Evolutionary conservation across 2,329 filamentous ascomycete species (phyloP).

Genomic region (Fusarium sp.): DNA sequence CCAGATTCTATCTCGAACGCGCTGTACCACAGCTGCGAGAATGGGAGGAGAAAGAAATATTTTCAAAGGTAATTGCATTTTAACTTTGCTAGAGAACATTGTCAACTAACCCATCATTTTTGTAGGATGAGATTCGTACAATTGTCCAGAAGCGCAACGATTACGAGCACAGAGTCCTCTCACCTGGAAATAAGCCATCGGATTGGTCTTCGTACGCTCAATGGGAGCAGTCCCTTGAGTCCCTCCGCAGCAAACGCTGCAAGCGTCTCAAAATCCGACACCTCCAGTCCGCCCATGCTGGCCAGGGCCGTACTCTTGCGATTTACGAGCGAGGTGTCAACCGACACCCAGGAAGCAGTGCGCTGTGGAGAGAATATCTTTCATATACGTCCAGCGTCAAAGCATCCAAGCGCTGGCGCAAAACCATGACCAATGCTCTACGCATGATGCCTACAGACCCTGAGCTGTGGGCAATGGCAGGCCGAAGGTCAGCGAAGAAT

Average conservation of each 20-base stretch:
- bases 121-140: constrained; percentile 84
- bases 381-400: constrained; percentile 78
- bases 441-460: constrained; percentile 86
- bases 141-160: constrained; percentile 92
- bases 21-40: constrained; percentile 92
- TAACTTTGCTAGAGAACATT: not conserved
- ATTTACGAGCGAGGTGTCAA: constrained; percentile 87
- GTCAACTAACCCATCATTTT: constrained; percentile 8
- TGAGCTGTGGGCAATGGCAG: constrained; percentile 87
- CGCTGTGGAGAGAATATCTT: constrained; percentile 91
- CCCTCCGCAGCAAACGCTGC: constrained; percentile 83
- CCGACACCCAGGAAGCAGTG: constrained; percentile 83
- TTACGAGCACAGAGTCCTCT: constrained; percentile 90
- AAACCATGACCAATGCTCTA: constrained; percentile 73
- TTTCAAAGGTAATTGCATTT: constrained; percentile 70
- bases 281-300: constrained; percentile 71
- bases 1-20: constrained; percentile 92
- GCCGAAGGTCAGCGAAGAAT: constrained; percentile 78
- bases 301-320: constrained; percentile 85
- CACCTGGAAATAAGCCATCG: constrained; percentile 76
- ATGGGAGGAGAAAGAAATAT: constrained; percentile 91
- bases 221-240: constrained; percentile 76
- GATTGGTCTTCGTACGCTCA: constrained; percentile 87
- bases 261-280: constrained; percentile 80
- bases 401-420: constrained; percentile 72